Conservation (phyloP, 208 protist genomes). For the Vickermania ingenoplastis region DNA sequence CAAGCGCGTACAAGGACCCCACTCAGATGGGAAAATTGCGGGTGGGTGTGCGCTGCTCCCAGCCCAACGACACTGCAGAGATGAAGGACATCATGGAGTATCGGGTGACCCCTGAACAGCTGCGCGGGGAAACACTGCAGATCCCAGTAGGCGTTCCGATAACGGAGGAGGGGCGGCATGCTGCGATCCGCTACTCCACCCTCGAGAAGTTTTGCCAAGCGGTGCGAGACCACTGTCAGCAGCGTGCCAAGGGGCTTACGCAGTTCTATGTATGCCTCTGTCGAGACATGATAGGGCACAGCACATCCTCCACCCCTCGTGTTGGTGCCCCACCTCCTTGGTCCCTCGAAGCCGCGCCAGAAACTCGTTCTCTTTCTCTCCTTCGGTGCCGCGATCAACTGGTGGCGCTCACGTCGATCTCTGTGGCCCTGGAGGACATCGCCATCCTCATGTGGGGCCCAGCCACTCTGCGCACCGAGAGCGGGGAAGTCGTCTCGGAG, state of each 20-base stretch:
- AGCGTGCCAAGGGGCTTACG: constrained; percentile 43
- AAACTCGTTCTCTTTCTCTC: constrained; percentile 34
- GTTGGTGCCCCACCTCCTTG: constrained; percentile 15
- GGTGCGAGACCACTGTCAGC: constrained; percentile 65
- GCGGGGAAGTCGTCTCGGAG: constrained; percentile 7
- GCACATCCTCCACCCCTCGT: constrained; percentile 19
- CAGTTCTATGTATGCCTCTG: constrained; percentile 75
- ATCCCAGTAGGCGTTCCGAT: not conserved
- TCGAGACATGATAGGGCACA: constrained; percentile 34
- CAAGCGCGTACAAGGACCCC: constrained; percentile 55
- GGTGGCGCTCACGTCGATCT: constrained; percentile 49
- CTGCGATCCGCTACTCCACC: constrained; percentile 26
- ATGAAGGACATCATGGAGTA: constrained; percentile 4
- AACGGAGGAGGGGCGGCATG: not conserved
- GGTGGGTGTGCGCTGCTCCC: constrained; percentile 30
- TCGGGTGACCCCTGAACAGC: not conserved
- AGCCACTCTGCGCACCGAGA: constrained; percentile 4
- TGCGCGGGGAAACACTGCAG: not conserved
- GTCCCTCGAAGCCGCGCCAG: constrained; percentile 23
- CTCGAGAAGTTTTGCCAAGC: constrained; percentile 63
- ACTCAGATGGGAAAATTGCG: constrained; percentile 26
- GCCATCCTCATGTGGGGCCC: constrained; percentile 53
- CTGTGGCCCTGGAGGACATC: constrained; percentile 36
- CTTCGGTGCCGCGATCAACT: constrained; percentile 54
- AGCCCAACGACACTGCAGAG: constrained; percentile 8